Base-by-base conservation (phyloP, 2,329 filamentous ascomycete species). In the Claviceps africana region DNA sequence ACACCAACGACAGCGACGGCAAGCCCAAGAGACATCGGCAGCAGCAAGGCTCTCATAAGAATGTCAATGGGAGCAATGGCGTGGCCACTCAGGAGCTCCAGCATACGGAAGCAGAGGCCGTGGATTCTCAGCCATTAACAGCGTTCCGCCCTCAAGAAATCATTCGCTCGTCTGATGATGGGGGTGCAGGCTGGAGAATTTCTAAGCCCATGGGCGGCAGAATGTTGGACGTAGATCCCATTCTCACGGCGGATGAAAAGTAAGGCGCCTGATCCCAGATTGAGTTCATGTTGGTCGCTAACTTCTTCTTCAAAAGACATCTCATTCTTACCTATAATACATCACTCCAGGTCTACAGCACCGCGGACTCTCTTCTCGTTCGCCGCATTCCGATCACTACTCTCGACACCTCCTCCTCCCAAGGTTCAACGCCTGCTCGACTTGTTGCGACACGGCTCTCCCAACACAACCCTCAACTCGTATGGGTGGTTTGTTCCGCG, bases 281-380 rank as follows among this genome's bases (percentile, higher is more conserved):
- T 2, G n/a, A 15, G 7, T 25, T 11, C 17, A 33, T 15, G 4
- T n/a, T 31, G 9, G 5, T 50, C 8, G 31, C 44, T 53, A 42
- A 51, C 40, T 19, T 42, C 8, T 33, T 6, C 9, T 11, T 22
- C 1, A 9, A 37, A 50, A 88, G 87, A 63, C 77, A 84, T 67
- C 65, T 96, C 40, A 82, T 96, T 53, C 66, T 95, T 52, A 79
- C 84, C 33, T 87, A 88, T 61, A 78, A 82, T 55, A 83, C 79
- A 30, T 83, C 84, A 10, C 73, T 96, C 51, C 85, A 89, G 64
- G 77, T 95, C 28, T 95, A 93, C 67, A 86, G 86, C 1, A 80
- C 87, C 31, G 73, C 79, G 57, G 89, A 88, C 51, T 97, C 93
- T 1, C 78, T 94, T 48, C 78, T 94, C 22, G 74, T 88, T 46